These are phyloP conservation scores for Starmerella sirachaensis DNA, from an alignment of 805 yeast species.

Conservation along the genomic window DNA sequence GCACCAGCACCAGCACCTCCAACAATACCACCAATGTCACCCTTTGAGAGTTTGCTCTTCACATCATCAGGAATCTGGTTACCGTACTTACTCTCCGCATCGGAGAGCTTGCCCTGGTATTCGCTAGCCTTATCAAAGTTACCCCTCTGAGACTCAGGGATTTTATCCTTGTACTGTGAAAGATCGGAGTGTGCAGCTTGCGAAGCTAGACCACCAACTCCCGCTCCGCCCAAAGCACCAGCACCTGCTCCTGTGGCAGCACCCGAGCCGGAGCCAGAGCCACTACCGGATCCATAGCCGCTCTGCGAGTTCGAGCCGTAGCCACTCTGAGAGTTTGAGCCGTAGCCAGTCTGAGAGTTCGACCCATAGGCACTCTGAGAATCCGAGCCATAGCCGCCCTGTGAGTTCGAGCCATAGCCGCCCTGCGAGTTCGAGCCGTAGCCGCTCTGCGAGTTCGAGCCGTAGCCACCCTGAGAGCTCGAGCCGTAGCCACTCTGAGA, in stretches of 20 bases:
- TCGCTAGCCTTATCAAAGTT: conserved; percentile 7
- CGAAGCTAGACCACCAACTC: conserved; percentile 11
- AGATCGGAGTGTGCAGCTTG: conserved; percentile 1
- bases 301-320: conserved; percentile 20
- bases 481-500: neutral
- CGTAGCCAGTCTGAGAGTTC: neutral
- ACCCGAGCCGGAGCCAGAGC: conserved; percentile 7
- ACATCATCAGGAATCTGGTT: conserved; percentile 8
- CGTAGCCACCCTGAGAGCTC: conserved; percentile 24
- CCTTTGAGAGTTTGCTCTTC: conserved; percentile 8
- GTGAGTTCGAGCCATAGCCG: neutral
- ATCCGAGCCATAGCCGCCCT: neutral
- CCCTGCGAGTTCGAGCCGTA: neutral
- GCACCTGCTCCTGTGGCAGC: conserved; percentile 16
- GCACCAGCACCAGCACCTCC: conserved; percentile 14
- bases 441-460: neutral
- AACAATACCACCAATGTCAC: conserved; percentile 9
- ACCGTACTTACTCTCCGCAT: neutral
- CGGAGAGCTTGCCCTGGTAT: conserved; percentile 4
- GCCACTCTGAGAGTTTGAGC: neutral
- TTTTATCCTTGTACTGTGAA: conserved; percentile 4
- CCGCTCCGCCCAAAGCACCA: conserved; percentile 10
- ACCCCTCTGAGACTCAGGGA: conserved; percentile 6
- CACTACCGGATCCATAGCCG: conserved; percentile 1
- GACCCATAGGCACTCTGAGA: conserved; percentile 23